Evolutionary conservation across 352 stramenopile species (phyloP).

Genomic region (Globisporangium spiculum): DNA sequence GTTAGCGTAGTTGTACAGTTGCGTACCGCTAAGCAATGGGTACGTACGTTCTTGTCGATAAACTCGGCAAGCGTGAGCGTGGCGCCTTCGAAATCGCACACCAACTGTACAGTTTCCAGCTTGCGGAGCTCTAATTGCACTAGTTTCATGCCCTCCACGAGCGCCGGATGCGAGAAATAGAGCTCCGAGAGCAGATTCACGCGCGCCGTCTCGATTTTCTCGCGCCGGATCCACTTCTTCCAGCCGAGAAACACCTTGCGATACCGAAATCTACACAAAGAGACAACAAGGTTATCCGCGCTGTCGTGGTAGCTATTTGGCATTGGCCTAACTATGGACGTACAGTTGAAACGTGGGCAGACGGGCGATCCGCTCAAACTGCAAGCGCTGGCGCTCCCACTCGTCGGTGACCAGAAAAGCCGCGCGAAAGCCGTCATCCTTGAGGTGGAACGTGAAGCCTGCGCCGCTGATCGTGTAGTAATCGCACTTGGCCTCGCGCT

Average conservation of each 20-base stretch:
- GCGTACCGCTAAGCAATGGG: no score
- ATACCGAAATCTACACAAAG: slow-evolving; percentile 49
- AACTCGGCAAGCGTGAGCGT: slow-evolving; percentile 34
- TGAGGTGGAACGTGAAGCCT: slow-evolving; percentile 62
- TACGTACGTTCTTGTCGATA: slow-evolving; percentile 31
- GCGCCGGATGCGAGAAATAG: slow-evolving; percentile 47
- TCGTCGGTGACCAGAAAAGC: slow-evolving; percentile 38
- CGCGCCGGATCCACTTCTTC: slow-evolving; percentile 47
- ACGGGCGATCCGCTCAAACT: slow-evolving; percentile 36
- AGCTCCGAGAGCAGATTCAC: slow-evolving; percentile 37
- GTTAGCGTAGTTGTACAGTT: not conserved
- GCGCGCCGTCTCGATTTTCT: slow-evolving; percentile 41
- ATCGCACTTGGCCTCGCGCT: slow-evolving; percentile 38
- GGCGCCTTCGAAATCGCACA: slow-evolving; percentile 47
- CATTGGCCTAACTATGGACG: not conserved
- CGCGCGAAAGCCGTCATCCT: slow-evolving; percentile 39
- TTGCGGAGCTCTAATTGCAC: slow-evolving; percentile 29
- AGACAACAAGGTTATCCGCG: not conserved
- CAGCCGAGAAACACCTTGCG: slow-evolving; percentile 59
- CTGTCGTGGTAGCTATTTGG: not conserved
- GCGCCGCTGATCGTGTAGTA: slow-evolving; percentile 67
- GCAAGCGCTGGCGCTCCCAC: slow-evolving; percentile 53
- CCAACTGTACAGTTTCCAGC: slow-evolving; percentile 31
- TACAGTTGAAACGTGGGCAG: slow-evolving; percentile 57
- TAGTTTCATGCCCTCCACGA: slow-evolving; percentile 34